phyloP scores from a whole-genome alignment of 306 rosid species.

The Corylus heterophylla region DNA sequence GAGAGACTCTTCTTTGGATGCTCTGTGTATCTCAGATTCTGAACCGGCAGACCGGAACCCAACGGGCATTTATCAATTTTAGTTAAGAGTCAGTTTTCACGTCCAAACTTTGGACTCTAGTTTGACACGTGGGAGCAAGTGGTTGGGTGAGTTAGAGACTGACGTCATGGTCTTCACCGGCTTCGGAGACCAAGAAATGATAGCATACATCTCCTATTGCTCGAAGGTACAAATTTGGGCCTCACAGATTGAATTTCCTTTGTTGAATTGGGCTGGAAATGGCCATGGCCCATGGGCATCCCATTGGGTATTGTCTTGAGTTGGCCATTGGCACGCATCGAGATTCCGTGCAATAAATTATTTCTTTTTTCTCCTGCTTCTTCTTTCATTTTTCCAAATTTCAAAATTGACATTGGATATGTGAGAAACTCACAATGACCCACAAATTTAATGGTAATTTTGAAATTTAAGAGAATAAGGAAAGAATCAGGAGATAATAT shows the following conservation, averaged over 20 bases:
- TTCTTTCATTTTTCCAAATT: too few relatives aligned
- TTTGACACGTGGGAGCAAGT: conserved; percentile 31
- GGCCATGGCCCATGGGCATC: not conserved
- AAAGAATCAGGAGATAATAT: too few relatives aligned
- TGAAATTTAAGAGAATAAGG: too few relatives aligned
- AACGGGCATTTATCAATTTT: conserved; percentile 28
- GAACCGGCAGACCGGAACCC: conserved; percentile 39
- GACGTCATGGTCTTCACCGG: not conserved
- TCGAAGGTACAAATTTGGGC: not conserved
- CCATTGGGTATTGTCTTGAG: too few relatives aligned
- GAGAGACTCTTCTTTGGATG: conserved; percentile 17
- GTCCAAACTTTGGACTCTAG: conserved; percentile 28
- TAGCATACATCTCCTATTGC: not conserved
- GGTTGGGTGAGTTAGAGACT: conserved; percentile 2
- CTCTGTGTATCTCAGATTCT: conserved; percentile 11
- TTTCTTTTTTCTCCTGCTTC: too few relatives aligned
- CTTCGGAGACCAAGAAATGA: not conserved
- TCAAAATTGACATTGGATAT: too few relatives aligned
- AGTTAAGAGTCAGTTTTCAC: conserved; percentile 45
- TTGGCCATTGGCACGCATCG: too few relatives aligned
- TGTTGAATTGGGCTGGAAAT: not conserved
- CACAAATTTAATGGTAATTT: too few relatives aligned
- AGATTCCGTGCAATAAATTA: too few relatives aligned
- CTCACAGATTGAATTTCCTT: not conserved
- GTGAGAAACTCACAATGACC: too few relatives aligned